phyloP scores from a whole-genome alignment of 2,329 filamentous ascomycete genomes.

The Stachybotrys chartarum region DNA sequence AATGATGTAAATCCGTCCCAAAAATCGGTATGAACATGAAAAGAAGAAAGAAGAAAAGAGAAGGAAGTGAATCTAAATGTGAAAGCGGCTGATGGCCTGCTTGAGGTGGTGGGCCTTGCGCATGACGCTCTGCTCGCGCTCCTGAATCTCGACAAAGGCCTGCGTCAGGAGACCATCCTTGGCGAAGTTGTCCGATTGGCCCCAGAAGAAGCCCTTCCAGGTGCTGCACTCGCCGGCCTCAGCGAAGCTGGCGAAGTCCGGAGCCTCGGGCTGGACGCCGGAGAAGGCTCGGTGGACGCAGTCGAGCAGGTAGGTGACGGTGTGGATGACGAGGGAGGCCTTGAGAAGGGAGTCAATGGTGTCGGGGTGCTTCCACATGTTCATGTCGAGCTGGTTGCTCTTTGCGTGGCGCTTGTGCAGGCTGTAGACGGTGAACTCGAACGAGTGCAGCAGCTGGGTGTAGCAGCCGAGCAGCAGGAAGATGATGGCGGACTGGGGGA shows the following conservation, averaged over 20 bases:
- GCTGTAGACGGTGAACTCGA: conserved; percentile 6
- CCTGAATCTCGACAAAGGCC: conserved; percentile 6
- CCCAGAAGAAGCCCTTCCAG: conserved; percentile 7
- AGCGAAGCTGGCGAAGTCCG: not conserved
- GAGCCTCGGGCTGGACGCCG: not conserved
- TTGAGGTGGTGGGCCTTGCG: conserved; percentile 4
- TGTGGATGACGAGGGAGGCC: conserved; percentile 6
- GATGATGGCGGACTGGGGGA: conserved; percentile 6
- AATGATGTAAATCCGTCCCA: not conserved
- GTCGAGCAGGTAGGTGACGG: conserved; percentile 5
- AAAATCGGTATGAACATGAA: not conserved
- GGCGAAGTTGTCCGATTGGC: conserved; percentile 2
- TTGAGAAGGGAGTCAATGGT: conserved; percentile 5
- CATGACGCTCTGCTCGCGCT: conserved; percentile 6
- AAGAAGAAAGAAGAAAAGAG: not conserved
- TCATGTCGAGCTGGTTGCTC: not conserved
- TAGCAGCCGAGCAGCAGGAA: conserved; percentile 7
- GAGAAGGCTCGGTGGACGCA: conserved; percentile 5
- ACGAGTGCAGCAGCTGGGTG: conserved; percentile 6
- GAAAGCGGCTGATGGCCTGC: conserved; percentile 7
- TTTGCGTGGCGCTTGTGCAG: conserved; percentile 4
- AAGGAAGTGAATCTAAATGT: conserved; percentile 2
- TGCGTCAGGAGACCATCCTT: conserved; percentile 6
- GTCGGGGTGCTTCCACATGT: not conserved
- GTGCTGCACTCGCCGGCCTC: not conserved